Conservation (phyloP, 2,329 filamentous ascomycete species). For the Alternaria solani region DNA sequence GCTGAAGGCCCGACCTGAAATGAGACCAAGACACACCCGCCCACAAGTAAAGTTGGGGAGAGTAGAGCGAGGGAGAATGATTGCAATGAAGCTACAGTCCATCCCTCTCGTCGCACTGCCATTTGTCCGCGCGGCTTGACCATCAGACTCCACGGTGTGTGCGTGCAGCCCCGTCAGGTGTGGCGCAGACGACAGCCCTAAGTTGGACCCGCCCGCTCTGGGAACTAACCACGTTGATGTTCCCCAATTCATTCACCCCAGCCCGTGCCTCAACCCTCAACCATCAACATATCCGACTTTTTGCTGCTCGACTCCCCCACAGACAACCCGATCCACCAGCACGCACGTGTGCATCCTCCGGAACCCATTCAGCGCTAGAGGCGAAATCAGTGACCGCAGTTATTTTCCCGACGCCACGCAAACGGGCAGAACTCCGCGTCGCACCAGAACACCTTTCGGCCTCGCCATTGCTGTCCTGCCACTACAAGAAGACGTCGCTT, state of each 20-base stretch:
- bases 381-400: not conserved
- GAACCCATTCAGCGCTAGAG: not conserved
- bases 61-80: not conserved
- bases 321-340: not conserved
- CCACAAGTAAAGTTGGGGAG: not conserved
- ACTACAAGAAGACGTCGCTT: not conserved
- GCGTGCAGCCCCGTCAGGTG: slow-evolving; percentile 3
- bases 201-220: not conserved
- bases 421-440: slow-evolving; percentile 10
- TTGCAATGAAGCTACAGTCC: not conserved
- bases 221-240: not conserved
- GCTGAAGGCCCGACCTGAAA: slow-evolving; percentile 2
- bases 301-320: not conserved
- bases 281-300: not conserved
- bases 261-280: slow-evolving; percentile 3
- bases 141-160: not conserved
- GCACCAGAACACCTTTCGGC: not conserved
- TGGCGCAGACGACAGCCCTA: slow-evolving; percentile 13
- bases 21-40: not conserved
- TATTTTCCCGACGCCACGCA: slow-evolving; percentile 1
- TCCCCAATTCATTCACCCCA: slow-evolving; percentile 14
- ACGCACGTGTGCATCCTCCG: not conserved
- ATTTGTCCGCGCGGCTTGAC: not conserved
- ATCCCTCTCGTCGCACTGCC: not conserved
- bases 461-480: not conserved